These are phyloP conservation scores for Thamnidium elegans DNA, from an alignment of 192 early-diverging fungal genomes.

Conservation along the genomic window DNA sequence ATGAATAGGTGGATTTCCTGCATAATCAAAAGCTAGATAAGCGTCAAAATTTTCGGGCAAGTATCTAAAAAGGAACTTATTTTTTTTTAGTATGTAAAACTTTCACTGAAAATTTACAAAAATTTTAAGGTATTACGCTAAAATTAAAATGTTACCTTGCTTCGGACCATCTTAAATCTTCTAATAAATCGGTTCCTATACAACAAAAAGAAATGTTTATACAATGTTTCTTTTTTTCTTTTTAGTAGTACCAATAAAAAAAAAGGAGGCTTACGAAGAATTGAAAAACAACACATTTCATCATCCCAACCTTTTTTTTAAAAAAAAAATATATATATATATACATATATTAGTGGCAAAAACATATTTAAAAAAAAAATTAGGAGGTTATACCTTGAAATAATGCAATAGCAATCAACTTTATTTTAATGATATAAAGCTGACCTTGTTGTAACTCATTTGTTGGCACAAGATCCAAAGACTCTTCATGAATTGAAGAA, in stretches of 20 bases:
- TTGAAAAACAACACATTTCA: constrained; percentile 40
- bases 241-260: background rate
- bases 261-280: constrained; percentile 29
- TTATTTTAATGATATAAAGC: constrained; percentile 35
- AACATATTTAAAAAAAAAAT: background rate
- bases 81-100: too few species aligned
- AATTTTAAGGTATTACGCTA: too few species aligned
- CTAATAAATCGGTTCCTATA: constrained; percentile 27
- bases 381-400: constrained; percentile 30
- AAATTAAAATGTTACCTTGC: constrained; percentile 13
- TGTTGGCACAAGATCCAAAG: constrained; percentile 6
- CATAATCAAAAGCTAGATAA: constrained; percentile 33
- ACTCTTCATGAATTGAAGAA: background rate
- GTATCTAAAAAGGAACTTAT: constrained; percentile 10
- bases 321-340: too few species aligned
- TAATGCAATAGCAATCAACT: constrained; percentile 28
- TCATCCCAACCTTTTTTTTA: constrained; percentile 35
- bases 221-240: too few species aligned
- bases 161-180: constrained; percentile 35
- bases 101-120: too few species aligned
- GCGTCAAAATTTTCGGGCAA: constrained; percentile 37
- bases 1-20: constrained; percentile 35
- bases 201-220: too few species aligned
- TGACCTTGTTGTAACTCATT: constrained; percentile 34
- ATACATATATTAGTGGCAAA: background rate